Percentiles rank a stretch among this genome's conserved stretches.
Evolutionary conservation across 805 yeast genomes (phyloP).

Genomic region (Candida quercuum): DNA sequence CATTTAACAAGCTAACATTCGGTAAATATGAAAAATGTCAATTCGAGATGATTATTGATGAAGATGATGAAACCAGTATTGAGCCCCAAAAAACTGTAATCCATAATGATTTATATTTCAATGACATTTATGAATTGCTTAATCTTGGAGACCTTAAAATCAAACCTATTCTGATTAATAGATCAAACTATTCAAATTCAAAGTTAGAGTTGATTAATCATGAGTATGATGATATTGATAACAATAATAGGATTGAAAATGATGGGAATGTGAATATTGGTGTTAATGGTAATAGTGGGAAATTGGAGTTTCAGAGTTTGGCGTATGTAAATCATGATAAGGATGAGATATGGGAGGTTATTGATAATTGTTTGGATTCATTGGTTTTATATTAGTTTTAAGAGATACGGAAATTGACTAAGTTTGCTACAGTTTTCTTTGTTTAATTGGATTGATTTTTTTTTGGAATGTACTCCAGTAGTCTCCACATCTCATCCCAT

Average conservation of each 20-base stretch:
- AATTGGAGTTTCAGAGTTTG: constrained; percentile 26
- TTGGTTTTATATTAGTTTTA: constrained; percentile 30
- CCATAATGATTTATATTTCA: constrained; percentile 1
- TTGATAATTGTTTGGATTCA: constrained; percentile 31
- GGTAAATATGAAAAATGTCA: constrained; percentile 47
- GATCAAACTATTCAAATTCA: constrained; percentile 24
- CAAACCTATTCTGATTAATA: constrained; percentile 14
- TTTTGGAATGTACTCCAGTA: too few relatives aligned
- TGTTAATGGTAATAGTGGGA: constrained; percentile 28
- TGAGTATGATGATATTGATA: constrained; percentile 29
- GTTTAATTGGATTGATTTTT: too few relatives aligned
- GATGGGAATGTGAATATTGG: constrained; percentile 5
- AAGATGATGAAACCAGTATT: not conserved
- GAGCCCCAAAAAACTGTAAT: not conserved
- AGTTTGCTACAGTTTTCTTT: not conserved
- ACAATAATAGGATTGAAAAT: constrained; percentile 8
- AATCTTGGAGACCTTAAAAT: not conserved
- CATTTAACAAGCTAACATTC: constrained; percentile 42
- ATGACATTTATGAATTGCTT: not conserved
- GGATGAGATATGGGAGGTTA: constrained; percentile 37
- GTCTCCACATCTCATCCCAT: too few relatives aligned
- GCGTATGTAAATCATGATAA: constrained; percentile 38
- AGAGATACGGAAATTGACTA: too few relatives aligned
- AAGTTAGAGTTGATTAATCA: constrained; percentile 34
- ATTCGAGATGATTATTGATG: constrained; percentile 28